Conservation (phyloP, 2,329 filamentous ascomycete genomes). For the Penicillium frequentans region DNA sequence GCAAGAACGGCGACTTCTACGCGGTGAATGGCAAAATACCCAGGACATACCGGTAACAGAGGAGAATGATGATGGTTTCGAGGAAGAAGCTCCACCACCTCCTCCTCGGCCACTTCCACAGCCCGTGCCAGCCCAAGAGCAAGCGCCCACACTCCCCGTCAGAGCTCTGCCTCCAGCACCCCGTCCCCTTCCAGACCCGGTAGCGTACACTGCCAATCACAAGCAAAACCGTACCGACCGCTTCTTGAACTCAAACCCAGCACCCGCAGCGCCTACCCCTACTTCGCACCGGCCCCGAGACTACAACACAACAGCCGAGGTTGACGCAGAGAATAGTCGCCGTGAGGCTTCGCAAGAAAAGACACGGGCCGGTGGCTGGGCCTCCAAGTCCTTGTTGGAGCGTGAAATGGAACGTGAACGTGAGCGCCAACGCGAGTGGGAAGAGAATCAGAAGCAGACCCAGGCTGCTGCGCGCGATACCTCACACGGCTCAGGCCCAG, state of each 20-base stretch:
- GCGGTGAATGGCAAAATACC: constrained; percentile 54
- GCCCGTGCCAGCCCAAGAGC: constrained; percentile 19
- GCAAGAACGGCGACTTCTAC: constrained; percentile 61
- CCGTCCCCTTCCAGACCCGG: constrained; percentile 51
- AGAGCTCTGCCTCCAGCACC: constrained; percentile 28
- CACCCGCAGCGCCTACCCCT: constrained; percentile 44
- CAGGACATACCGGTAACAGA: constrained; percentile 28
- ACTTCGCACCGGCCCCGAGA: constrained; percentile 45
- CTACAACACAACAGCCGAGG: constrained; percentile 55
- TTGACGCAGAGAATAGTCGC: constrained; percentile 56
- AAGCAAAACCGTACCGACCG: constrained; percentile 52
- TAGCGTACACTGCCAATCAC: constrained; percentile 33
- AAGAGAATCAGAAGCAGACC: constrained; percentile 57
- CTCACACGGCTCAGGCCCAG: constrained; percentile 49
- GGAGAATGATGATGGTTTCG: constrained; percentile 4
- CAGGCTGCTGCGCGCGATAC: constrained; percentile 46
- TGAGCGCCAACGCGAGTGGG: constrained; percentile 65
- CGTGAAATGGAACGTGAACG: constrained; percentile 68
- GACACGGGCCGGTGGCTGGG: constrained; percentile 61
- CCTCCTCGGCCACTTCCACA: constrained; percentile 34
- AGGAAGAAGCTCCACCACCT: constrained; percentile 23
- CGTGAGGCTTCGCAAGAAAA: constrained; percentile 56
- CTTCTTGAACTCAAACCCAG: constrained; percentile 56
- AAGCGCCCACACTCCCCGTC: constrained; percentile 9
- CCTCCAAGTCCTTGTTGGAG: constrained; percentile 63